phyloP scores from a whole-genome alignment of 352 stramenopile genomes.

The Globisporangium lucens region DNA sequence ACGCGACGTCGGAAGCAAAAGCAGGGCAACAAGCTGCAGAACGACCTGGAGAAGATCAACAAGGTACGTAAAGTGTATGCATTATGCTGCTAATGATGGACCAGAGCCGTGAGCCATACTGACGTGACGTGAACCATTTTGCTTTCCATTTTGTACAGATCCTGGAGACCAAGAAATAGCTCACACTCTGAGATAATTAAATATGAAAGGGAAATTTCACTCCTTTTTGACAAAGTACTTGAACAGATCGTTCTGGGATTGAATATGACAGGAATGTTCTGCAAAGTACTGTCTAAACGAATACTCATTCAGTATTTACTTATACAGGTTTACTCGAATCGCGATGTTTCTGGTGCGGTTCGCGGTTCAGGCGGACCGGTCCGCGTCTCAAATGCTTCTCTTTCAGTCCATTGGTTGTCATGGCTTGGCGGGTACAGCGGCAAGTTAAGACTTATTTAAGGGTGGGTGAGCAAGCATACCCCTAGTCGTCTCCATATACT shows the following conservation, averaged over 20 bases:
- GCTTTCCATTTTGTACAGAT: not conserved
- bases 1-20: conserved; percentile 59
- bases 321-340: conserved; percentile 6
- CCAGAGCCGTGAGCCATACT: not conserved
- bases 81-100: not conserved
- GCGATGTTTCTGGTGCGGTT: not conserved
- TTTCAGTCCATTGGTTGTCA: conserved; percentile 34
- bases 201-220: not conserved
- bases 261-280: too few relatives aligned
- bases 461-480: not conserved
- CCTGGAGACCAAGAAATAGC: conserved; percentile 11
- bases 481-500: conserved; percentile 7
- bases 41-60: conserved; percentile 72
- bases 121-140: not conserved
- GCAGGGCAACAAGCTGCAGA: conserved; percentile 60
- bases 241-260: too few relatives aligned
- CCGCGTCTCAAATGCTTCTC: conserved; percentile 1
- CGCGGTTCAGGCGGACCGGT: conserved; percentile 10
- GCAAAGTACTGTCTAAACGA: too few relatives aligned
- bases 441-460: conserved; percentile 13
- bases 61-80: conserved; percentile 33
- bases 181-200: not conserved
- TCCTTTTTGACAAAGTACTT: too few relatives aligned
- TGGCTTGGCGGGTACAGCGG: conserved; percentile 9
- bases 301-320: not conserved